These are phyloP conservation scores for Cenchrus americanus DNA, from an alignment of 176 grass and related monocot genomes.

Conservation along the genomic window DNA sequence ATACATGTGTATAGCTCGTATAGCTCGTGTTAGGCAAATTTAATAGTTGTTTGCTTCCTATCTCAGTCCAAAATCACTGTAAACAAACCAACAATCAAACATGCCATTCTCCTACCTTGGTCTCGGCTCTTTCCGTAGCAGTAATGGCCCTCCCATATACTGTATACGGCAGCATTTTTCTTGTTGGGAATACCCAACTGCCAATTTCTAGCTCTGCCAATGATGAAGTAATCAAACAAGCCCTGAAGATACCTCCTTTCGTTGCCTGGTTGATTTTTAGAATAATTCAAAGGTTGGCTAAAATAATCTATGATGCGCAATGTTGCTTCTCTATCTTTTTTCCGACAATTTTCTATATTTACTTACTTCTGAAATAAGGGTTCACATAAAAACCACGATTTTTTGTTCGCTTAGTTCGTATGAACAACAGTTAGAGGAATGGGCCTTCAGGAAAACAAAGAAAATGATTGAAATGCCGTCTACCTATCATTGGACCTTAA, in stretches of 20 bases:
- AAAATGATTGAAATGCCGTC: neutral
- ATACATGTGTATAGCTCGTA: too few species aligned
- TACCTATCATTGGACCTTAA: neutral
- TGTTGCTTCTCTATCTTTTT: neutral
- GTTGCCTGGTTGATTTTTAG: neutral
- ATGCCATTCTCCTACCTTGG: too few species aligned
- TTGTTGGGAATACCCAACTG: too few species aligned
- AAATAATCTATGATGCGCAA: neutral
- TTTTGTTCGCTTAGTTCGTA: neutral
- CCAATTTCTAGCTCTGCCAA: too few species aligned
- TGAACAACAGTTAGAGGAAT: neutral
- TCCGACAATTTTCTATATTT: neutral
- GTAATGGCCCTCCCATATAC: too few species aligned
- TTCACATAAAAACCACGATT: neutral
- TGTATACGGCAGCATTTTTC: too few species aligned
- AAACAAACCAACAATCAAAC: too few species aligned
- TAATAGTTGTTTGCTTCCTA: too few species aligned
- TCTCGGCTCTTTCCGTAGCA: too few species aligned
- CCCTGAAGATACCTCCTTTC: neutral
- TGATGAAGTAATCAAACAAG: neutral
- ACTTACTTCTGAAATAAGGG: neutral
- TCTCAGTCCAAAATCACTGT: too few species aligned
- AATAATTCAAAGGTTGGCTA: neutral
- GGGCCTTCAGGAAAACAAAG: neutral
- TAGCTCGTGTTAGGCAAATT: too few species aligned